Base-by-base conservation (phyloP, 768 basidiomycete genomes). In the Pilatotrama ljubarskyi region DNA sequence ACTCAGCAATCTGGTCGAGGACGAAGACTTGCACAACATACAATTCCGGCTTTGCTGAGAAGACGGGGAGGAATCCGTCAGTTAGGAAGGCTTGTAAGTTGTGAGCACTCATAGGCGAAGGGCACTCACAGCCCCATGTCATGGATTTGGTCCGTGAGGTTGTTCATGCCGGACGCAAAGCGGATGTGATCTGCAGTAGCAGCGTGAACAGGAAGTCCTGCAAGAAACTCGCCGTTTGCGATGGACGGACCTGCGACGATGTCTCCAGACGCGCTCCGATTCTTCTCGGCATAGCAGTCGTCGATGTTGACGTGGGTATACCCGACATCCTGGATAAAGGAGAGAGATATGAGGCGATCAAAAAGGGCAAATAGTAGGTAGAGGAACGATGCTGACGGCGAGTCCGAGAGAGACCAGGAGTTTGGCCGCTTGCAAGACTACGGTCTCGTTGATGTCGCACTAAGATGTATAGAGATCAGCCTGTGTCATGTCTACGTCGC, bases 261-360 rank as follows among this genome's bases (percentile, higher is more conserved):
- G 63, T 84, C 75, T 1, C 86, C 86, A 9, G 67, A 60, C 4
- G 74, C 63, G 57, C 71, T 83, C 37, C 86, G 77, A 46, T 82
- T 66, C 64, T 81, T 86, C 70, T 84, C 80, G 2, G 85, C 80
- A 63, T 84, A 88, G 63, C 86, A 88, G 58, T 87, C 86, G 56
- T 88, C 86, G 25, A 88, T 68, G 55, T 85, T 86, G 58, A 87
- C 72, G 62, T 83, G 77, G 54, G 77, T 73, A 65, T 87, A 88
- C 1, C 86, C 86, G 35, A 75, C 77, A 53, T 82, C 82, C 84
- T 86, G 38, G 5, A n/a, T 15, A n/a, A 15, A 40, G 1, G 11
- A 41, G 35, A 17, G 18, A n/a, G 3, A 14, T 14, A 13, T 26
- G 20, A 43, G 53, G 3, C 25, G 18, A 32, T 32, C 10, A 32